Conservation (phyloP, 164 flowering plant species). For the Dillenia suffruticosa region DNA sequence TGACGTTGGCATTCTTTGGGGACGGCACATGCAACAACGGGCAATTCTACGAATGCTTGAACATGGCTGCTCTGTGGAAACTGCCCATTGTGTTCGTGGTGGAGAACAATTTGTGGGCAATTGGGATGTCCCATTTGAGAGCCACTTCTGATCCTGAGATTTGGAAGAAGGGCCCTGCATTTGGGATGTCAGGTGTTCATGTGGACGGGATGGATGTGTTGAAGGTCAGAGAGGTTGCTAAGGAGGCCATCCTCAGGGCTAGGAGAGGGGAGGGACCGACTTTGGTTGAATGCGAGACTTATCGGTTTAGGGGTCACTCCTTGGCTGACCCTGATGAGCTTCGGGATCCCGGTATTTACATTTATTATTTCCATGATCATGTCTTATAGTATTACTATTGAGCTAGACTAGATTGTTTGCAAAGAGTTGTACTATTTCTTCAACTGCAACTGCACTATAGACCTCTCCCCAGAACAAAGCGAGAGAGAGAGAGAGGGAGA, state of each 20-base stretch:
- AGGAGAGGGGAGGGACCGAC: slow-evolving; percentile 97
- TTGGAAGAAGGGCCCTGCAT: slow-evolving; percentile 89
- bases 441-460: too few relatives aligned
- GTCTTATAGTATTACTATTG: too few relatives aligned
- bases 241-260: slow-evolving; percentile 82
- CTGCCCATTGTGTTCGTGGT: slow-evolving; percentile 92
- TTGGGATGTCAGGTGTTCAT: slow-evolving; percentile 95
- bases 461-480: too few relatives aligned
- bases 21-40: slow-evolving; percentile 95
- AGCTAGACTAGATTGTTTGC: too few relatives aligned
- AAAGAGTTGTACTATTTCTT: too few relatives aligned
- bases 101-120: slow-evolving; percentile 98
- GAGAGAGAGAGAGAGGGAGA: too few relatives aligned
- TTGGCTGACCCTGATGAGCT: slow-evolving; percentile 99
- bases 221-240: slow-evolving; percentile 96
- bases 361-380: too few relatives aligned
- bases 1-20: slow-evolving; percentile 84
- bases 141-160: slow-evolving; percentile 94
- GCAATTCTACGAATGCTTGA: slow-evolving; percentile 95
- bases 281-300: slow-evolving; percentile 92
- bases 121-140: slow-evolving; percentile 95
- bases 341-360: slow-evolving; percentile 82
- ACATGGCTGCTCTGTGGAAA: slow-evolving; percentile 97
- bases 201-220: slow-evolving; percentile 99
- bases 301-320: slow-evolving; percentile 93